Conservation (phyloP, 495 filamentous ascomycete genomes). For the Chaetomium fimeti region DNA sequence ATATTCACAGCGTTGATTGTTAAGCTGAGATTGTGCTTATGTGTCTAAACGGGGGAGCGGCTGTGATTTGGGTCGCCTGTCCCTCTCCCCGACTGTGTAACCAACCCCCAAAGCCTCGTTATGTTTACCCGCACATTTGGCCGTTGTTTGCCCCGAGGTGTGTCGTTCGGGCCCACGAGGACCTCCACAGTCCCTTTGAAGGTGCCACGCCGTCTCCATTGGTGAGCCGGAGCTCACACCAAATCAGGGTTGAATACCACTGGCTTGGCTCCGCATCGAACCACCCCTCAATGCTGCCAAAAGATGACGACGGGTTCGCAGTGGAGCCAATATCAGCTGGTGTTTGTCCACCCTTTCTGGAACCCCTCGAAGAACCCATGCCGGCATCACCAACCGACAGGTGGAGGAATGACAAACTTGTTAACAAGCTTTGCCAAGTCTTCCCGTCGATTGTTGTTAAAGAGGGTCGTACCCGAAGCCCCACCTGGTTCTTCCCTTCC, state of each 20-base stretch:
- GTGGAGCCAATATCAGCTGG: neutral
- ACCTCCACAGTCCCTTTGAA: neutral
- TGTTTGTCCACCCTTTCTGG: neutral
- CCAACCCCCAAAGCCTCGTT: too few relatives aligned
- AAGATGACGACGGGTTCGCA: neutral
- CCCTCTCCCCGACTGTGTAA: too few relatives aligned
- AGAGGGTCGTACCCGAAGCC: neutral
- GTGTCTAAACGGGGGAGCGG: too few relatives aligned
- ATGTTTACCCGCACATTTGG: too few relatives aligned
- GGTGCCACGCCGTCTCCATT: neutral
- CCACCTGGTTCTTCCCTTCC: neutral
- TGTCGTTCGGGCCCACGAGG: neutral
- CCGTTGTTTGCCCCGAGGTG: too few relatives aligned
- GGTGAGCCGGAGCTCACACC: neutral
- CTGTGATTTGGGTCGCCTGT: too few relatives aligned
- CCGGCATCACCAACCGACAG: neutral
- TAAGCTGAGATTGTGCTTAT: too few relatives aligned
- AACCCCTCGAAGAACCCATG: neutral
- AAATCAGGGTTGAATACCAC: neutral
- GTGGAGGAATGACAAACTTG: neutral
- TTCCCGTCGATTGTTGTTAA: neutral
- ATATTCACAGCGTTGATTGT: neutral
- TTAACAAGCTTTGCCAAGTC: slow-evolving; percentile 9
- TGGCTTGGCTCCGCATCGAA: neutral
- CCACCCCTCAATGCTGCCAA: neutral